Evolutionary conservation across 495 filamentous ascomycete genomes (phyloP).

Genomic region (Podospora pseudocomata): DNA sequence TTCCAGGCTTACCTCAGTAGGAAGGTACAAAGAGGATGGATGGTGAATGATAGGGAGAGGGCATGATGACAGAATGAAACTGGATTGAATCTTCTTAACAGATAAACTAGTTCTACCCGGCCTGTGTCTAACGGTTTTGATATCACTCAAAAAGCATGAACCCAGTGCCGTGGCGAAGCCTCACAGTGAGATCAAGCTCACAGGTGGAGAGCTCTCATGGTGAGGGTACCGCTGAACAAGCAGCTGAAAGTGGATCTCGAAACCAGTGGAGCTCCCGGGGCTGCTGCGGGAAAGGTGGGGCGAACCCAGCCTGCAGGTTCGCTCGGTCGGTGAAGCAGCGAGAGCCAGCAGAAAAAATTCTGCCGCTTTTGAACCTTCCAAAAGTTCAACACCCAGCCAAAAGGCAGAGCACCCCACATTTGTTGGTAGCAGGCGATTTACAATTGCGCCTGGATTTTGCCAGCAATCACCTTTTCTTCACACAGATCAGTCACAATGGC

Average conservation of each 20-base stretch:
- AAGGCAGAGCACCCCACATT: neutral
- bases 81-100: neutral
- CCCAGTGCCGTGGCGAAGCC: neutral
- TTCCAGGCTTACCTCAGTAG: neutral
- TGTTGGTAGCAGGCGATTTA: neutral
- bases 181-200: neutral
- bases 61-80: constrained; percentile 1
- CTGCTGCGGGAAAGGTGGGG: constrained; percentile 5
- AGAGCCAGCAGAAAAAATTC: constrained; percentile 7
- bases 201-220: neutral
- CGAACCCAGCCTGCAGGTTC: neutral
- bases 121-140: neutral
- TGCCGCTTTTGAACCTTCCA: constrained; percentile 3
- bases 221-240: neutral
- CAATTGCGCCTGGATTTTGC: neutral
- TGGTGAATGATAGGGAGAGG: neutral
- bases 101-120: neutral
- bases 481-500: constrained; percentile 54
- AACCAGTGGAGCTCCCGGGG: neutral
- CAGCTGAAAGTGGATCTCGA: neutral
- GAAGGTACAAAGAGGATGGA: neutral
- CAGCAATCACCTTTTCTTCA: neutral
- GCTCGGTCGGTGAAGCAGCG: constrained; percentile 1
- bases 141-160: neutral
- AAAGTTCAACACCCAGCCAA: neutral